Conservation (phyloP, 495 filamentous ascomycete species). For the Hypoxylon trugodes region DNA sequence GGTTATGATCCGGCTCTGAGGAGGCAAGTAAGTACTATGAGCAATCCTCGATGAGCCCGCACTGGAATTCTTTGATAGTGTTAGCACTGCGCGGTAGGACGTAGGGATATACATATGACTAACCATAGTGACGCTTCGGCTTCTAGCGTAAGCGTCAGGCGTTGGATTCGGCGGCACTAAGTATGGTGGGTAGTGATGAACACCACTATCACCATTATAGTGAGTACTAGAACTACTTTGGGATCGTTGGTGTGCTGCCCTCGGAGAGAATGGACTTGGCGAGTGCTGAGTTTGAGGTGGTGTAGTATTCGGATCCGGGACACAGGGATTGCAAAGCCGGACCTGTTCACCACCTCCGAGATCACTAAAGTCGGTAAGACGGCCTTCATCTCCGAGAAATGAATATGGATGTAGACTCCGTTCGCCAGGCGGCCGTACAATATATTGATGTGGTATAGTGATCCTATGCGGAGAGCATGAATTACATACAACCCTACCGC, state of each 20-base stretch:
- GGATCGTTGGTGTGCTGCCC: conserved; percentile 41
- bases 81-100: conserved; percentile 19
- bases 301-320: conserved; percentile 86
- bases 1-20: conserved; percentile 46
- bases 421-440: conserved; percentile 80
- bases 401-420: conserved; percentile 53
- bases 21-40: conserved; percentile 23
- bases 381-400: conserved; percentile 53
- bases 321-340: conserved; percentile 92
- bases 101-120: conserved; percentile 15
- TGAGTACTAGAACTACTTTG: conserved; percentile 35
- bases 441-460: conserved; percentile 90
- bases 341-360: conserved; percentile 86
- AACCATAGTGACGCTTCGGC: conserved; percentile 57
- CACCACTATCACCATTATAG: conserved; percentile 34
- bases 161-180: conserved; percentile 22
- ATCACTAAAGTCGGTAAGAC: conserved; percentile 47
- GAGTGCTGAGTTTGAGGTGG: conserved; percentile 58
- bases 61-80: conserved; percentile 25
- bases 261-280: conserved; percentile 19
- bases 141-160: conserved; percentile 45
- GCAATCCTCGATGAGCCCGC: conserved; percentile 29
- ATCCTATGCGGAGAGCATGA: conserved; percentile 94
- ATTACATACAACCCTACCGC: conserved; percentile 91
- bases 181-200: conserved; percentile 23